Evolutionary conservation across 176 grass and related monocot species (phyloP).

Genomic region (Echinochloa phyllopogon): DNA sequence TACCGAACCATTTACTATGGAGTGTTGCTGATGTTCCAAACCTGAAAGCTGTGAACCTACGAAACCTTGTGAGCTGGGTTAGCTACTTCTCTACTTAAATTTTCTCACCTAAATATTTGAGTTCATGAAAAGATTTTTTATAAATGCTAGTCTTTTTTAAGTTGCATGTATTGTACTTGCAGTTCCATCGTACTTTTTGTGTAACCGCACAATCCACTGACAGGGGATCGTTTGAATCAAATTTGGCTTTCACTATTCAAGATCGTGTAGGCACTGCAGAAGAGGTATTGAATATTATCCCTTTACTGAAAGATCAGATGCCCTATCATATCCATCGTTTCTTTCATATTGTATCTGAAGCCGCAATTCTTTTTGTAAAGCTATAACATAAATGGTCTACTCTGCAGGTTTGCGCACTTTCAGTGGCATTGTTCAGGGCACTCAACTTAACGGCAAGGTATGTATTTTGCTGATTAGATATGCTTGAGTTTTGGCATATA

Average conservation of each 20-base stretch:
- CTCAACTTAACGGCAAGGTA: conserved; percentile 94
- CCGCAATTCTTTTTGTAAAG: neutral
- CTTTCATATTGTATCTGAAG: conserved; percentile 28
- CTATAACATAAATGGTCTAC: conserved; percentile 41
- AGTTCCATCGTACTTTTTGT: conserved; percentile 86
- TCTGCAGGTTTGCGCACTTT: conserved; percentile 86
- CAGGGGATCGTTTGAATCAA: conserved; percentile 78
- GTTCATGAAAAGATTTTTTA: neutral
- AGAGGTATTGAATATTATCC: conserved; percentile 60
- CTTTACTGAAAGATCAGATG: conserved; percentile 30
- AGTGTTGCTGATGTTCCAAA: conserved; percentile 60
- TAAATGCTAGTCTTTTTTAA: conserved; percentile 31
- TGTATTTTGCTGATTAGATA: conserved; percentile 21
- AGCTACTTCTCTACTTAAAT: neutral
- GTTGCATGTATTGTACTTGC: conserved; percentile 47
- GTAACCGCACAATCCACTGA: conserved; percentile 55
- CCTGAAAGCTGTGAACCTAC: conserved; percentile 62
- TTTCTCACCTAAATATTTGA: neutral
- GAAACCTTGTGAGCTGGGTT: conserved; percentile 87
- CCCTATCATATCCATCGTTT: neutral
- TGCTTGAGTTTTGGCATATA: conserved; percentile 22
- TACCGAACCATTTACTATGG: conserved; percentile 67
- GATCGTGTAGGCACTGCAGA: conserved; percentile 74
- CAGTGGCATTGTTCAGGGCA: conserved; percentile 90
- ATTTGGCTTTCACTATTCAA: conserved; percentile 86